Evolutionary conservation across 768 basidiomycete genomes (phyloP), one percentile per base, ranked within the genome.

Genomic region (Hemileccinum rubropunctum): DNA sequence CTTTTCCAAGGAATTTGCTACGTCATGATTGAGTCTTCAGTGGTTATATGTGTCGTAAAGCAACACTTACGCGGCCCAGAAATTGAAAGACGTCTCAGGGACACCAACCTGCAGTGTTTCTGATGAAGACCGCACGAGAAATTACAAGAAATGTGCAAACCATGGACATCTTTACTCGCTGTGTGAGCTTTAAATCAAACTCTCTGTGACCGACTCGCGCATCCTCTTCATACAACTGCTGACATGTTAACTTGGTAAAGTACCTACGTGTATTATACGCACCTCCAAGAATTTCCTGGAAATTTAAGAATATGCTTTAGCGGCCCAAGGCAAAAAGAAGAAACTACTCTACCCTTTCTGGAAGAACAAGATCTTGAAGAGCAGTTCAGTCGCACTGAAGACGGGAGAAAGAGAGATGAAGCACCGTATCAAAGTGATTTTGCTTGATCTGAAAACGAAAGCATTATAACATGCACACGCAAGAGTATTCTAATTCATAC

Each of bases 121-220:
- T 14, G 14, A 43, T 52, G n/a, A 58, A 43, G 18, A 40, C 2
- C 4, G 15, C 3, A 28, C 14, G 0, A 14, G 9, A 35, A 47
- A 28, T 4, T 6, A 21, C 2, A 8, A 30, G 7, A 39, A 15
- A n/a, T 6, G 6, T 15, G 58, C 76, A 35, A 35, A 91, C 95
- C 95, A 99, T 99, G 53, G 86, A 93, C 97, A 99, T 99, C 70
- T 98, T 98, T 40, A 98, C 97, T 53, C 97, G 75, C 48, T 86
- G 77, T 0, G 90, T 92, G 32, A 92, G 76, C 62, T 99, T 98
- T 50, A 99, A 73, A 59, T 98, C 97, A 63, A 99, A 99, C 48
- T 95, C 84, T 59, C 85, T 86, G 66, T 98, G 93, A 1, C 97
- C 97, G 44, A 92, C 80, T 12, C 87, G 78, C 1, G 95, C 95